phyloP scores from a whole-genome alignment of 768 basidiomycete genomes.

The Tephrocybe sp. region DNA sequence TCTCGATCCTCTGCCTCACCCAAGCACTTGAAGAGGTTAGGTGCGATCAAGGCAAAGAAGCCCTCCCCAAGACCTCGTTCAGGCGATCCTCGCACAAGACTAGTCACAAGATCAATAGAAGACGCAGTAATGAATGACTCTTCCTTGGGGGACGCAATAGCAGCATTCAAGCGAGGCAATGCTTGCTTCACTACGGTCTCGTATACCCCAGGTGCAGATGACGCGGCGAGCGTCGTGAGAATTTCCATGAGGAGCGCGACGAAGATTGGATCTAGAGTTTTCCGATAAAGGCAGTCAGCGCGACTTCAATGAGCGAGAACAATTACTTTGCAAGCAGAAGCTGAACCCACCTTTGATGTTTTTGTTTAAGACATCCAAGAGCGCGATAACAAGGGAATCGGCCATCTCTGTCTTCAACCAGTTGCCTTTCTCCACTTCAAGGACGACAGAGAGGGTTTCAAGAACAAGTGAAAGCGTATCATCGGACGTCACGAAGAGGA shows the following conservation, averaged over 20 bases:
- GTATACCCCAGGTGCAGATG: slow-evolving; percentile 59
- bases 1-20: slow-evolving; percentile 80
- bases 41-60: slow-evolving; percentile 74
- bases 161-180: slow-evolving; percentile 67
- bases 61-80: slow-evolving; percentile 69
- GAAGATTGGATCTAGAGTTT: slow-evolving; percentile 73
- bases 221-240: slow-evolving; percentile 63
- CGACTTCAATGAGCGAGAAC: neutral
- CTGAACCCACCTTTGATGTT: slow-evolving; percentile 70
- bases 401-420: slow-evolving; percentile 75
- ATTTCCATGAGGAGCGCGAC: slow-evolving; percentile 84
- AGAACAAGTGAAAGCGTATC: slow-evolving; percentile 88
- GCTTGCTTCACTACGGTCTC: slow-evolving; percentile 69
- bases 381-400: slow-evolving; percentile 57
- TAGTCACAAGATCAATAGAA: slow-evolving; percentile 78
- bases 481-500: slow-evolving; percentile 75
- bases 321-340: neutral
- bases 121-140: slow-evolving; percentile 78
- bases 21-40: slow-evolving; percentile 70
- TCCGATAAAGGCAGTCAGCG: neutral
- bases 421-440: slow-evolving; percentile 67
- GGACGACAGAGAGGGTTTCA: slow-evolving; percentile 78
- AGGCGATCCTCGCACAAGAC: slow-evolving; percentile 67
- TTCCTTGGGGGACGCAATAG: slow-evolving; percentile 54
- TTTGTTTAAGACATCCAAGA: slow-evolving; percentile 81